A percentile compares a stretch with the other conserved stretches of the same genome.
Evolutionary conservation across 208 protist genomes (phyloP).

Genomic region (Leishmania aethiopica): DNA sequence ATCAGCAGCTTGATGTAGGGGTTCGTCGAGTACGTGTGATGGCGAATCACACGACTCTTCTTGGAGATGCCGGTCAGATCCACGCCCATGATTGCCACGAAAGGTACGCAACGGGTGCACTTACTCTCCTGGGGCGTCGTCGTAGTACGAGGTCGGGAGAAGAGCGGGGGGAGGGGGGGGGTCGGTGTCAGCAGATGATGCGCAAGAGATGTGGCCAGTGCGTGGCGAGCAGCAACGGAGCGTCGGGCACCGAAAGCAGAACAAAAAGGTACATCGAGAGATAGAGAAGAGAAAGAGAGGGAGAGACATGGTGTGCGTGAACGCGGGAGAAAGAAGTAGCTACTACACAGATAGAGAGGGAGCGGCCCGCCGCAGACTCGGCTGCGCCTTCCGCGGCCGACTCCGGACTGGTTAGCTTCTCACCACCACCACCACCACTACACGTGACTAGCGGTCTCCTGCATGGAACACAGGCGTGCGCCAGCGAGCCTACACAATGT

Average conservation of each 20-base stretch:
- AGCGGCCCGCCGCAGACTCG: neutral
- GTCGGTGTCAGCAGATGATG: neutral
- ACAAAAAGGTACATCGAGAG: neutral
- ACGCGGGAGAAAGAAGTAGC: neutral
- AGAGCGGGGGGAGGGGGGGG: neutral
- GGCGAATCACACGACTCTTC: slow-evolving; percentile 92
- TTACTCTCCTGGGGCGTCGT: neutral
- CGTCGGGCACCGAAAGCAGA: neutral
- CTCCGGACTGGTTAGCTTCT: neutral
- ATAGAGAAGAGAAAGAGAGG: neutral
- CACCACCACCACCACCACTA: neutral
- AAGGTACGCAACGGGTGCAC: neutral
- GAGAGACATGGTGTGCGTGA: neutral
- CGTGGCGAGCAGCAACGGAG: neutral
- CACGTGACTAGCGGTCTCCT: neutral
- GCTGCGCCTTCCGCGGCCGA: neutral
- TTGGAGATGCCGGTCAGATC: slow-evolving; percentile 91
- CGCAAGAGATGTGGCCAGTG: neutral
- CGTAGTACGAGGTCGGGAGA: neutral
- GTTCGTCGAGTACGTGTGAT: slow-evolving; percentile 96
- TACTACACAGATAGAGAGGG: neutral
- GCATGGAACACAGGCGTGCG: neutral
- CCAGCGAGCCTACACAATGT: neutral
- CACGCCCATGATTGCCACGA: slow-evolving; percentile 76
- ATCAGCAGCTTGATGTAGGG: slow-evolving; percentile 98